Evolutionary conservation across 2,329 filamentous ascomycete genomes (phyloP).

Genomic region (Diaporthe longicolla): DNA sequence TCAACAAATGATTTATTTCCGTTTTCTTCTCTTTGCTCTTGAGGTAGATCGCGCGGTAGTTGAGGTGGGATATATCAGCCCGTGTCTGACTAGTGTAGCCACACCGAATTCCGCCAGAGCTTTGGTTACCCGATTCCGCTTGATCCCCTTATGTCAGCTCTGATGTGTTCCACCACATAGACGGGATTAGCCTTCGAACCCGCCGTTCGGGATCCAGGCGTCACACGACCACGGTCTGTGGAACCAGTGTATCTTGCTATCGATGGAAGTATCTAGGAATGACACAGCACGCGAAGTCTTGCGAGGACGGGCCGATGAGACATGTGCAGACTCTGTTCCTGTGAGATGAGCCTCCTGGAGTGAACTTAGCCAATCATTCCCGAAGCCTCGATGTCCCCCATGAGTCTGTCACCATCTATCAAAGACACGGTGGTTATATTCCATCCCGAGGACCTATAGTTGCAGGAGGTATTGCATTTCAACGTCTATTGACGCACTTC

Average conservation of each 20-base stretch:
- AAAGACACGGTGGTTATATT: background rate
- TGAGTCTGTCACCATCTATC: background rate
- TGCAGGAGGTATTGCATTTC: background rate
- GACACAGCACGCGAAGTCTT: background rate
- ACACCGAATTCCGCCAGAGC: constrained; percentile 8
- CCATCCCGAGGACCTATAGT: background rate
- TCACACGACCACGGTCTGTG: background rate
- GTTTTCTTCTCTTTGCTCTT: background rate
- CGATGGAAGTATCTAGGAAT: background rate
- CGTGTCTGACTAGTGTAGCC: background rate
- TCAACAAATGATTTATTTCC: background rate
- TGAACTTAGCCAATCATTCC: background rate
- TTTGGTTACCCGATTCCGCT: background rate
- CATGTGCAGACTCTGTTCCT: background rate
- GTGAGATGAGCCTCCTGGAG: background rate
- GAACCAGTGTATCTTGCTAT: background rate
- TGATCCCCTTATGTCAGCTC: background rate
- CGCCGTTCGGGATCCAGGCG: background rate
- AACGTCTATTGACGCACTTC: too few relatives aligned
- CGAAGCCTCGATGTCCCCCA: too few relatives aligned
- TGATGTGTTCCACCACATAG: background rate
- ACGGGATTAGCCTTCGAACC: background rate
- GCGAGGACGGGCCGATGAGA: background rate
- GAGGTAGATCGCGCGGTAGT: too few relatives aligned
- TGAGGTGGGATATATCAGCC: background rate